These are phyloP conservation scores for Knufia petricola DNA, from an alignment of 2,329 filamentous ascomycete genomes.

Conservation along the genomic window DNA sequence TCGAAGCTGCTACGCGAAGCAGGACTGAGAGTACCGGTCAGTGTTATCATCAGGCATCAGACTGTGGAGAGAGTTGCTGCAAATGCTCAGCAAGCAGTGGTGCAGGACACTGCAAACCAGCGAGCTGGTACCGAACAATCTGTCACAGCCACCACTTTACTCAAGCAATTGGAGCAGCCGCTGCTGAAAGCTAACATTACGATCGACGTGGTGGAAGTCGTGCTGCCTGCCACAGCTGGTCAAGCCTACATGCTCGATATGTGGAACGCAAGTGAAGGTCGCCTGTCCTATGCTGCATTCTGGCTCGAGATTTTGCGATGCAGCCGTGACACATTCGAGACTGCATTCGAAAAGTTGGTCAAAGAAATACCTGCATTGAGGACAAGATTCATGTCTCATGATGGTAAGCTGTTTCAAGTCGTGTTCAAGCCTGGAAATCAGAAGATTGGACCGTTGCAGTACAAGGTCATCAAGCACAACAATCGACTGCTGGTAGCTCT, in stretches of 20 bases:
- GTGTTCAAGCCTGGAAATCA: conserved; percentile 15
- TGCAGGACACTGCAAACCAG: not conserved
- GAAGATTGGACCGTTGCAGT: conserved; percentile 13
- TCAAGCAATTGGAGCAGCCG: conserved; percentile 29
- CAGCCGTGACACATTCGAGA: conserved; percentile 35
- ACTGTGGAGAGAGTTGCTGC: conserved; percentile 57
- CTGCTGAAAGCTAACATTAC: conserved; percentile 29
- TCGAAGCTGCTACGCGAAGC: conserved; percentile 58
- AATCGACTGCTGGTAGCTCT: conserved; percentile 35
- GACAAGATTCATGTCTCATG: conserved; percentile 48
- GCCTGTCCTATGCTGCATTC: conserved; percentile 67
- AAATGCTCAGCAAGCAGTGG: conserved; percentile 26
- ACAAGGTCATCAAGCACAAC: not conserved
- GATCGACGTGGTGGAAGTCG: conserved; percentile 39
- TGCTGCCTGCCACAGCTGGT: conserved; percentile 64
- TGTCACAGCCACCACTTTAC: conserved; percentile 18
- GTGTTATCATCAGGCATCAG: conserved; percentile 58
- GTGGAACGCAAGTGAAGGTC: conserved; percentile 60
- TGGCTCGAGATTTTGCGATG: conserved; percentile 45
- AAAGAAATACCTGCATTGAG: conserved; percentile 54
- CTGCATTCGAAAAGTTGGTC: conserved; percentile 55
- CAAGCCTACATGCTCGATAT: conserved; percentile 71
- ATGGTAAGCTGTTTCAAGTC: conserved; percentile 10
- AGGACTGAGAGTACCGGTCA: conserved; percentile 55
- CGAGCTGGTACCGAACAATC: conserved; percentile 12